Base-by-base conservation (phyloP, 176 grass and related monocot species). In the Musa beccarii region DNA sequence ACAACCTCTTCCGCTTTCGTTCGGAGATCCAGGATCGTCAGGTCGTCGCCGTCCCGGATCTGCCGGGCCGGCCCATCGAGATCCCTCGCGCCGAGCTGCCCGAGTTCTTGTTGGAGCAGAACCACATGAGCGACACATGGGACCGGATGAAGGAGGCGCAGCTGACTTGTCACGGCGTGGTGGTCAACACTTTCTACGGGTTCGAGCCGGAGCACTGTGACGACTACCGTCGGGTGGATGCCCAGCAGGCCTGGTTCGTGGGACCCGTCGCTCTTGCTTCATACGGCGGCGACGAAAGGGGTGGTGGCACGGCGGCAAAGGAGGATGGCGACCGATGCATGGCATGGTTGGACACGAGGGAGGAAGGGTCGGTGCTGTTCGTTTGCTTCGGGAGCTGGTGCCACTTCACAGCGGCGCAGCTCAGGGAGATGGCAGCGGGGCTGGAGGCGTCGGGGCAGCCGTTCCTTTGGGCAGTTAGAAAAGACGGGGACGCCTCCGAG, bases 301-400 rank as follows among this genome's bases (percentile, higher is more conserved):
- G 63, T 10, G 77, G 73, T 63, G 66, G 79, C 74, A 79, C 7
- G 83, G 85, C 19, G 79, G 81, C 59, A 16, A 76, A 59, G 62
- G 79, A 19, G 28, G 17, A 11, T 2, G 5, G 84, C 26, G 63
- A 20, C 20, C 62, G 63, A 23, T 92, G 89, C 85, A 86, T 96
- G 2, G 2, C 26, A 13, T 96, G 93, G 93, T 70, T 96, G 0
- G 86, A 91, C 28, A 62, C 59, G 52, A 80, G 79, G 66, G 79
- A 87, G 51, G 82, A 56, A 24, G 66, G 68, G 20, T 96, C 93
- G 4, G 85, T 89, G 15, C 85, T 90, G 68, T 90, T 78, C 72
- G 79, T 90, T 11, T 90, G 93, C 87, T 96, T 96, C 77, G 93
- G 93, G 8, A 97, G 90, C 72, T 97, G 90, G 90, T 81, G 83